These are phyloP conservation scores for Colletotrichum euphorbiae DNA, from an alignment of 2,329 filamentous ascomycete genomes.

Conservation along the genomic window DNA sequence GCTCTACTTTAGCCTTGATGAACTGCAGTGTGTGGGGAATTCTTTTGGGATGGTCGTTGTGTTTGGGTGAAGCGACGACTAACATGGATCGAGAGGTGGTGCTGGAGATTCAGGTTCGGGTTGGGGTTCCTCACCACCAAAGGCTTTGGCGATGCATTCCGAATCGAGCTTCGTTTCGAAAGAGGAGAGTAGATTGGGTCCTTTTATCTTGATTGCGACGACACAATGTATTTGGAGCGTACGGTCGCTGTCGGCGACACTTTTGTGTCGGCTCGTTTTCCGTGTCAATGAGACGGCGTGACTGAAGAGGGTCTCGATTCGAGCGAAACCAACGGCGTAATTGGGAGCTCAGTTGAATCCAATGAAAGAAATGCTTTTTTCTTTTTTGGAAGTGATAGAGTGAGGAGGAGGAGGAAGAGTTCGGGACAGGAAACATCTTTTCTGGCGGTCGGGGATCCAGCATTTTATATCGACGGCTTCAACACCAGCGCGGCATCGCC, in stretches of 20 bases:
- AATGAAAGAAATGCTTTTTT: too few relatives aligned
- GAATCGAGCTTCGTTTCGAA: background rate
- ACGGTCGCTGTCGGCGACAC: background rate
- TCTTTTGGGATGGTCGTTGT: background rate
- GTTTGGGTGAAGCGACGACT: background rate
- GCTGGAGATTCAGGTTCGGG: background rate
- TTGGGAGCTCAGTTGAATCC: too few relatives aligned
- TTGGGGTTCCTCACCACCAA: constrained; percentile 5
- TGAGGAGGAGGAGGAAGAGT: background rate
- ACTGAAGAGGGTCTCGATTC: too few relatives aligned
- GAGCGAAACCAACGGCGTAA: too few relatives aligned
- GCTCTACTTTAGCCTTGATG: too few relatives aligned
- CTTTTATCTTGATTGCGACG: background rate
- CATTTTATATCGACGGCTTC: background rate
- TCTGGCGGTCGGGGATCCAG: background rate
- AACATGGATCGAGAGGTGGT: constrained; percentile 12
- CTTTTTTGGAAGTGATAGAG: background rate
- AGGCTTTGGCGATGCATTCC: background rate
- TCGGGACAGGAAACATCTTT: background rate
- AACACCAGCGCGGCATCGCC: background rate
- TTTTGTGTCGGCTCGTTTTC: too few relatives aligned
- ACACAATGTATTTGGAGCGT: background rate
- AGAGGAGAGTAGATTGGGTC: background rate
- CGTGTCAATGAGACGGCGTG: too few relatives aligned
- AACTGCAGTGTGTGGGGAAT: background rate